Conservation (phyloP, 176 grass and related monocot genomes). For the Coix lacrymajobi region DNA sequence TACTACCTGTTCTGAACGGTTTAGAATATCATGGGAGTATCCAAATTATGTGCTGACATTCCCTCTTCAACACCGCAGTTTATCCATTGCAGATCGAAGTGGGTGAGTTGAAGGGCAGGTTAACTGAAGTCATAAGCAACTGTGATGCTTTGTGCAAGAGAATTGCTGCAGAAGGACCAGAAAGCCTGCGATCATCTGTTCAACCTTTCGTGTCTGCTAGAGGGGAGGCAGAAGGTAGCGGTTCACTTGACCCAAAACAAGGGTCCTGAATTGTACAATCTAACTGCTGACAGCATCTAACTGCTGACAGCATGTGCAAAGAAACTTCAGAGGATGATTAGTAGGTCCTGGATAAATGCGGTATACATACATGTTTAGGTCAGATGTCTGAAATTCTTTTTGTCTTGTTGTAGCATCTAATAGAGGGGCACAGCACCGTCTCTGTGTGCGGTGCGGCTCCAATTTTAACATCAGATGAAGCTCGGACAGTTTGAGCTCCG, state of each 20-base stretch:
- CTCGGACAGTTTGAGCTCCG: not conserved
- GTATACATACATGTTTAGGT: not conserved
- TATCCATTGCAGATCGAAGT: conserved; percentile 82
- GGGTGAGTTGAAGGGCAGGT: conserved; percentile 84
- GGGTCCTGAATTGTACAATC: conserved; percentile 7
- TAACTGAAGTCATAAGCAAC: conserved; percentile 88
- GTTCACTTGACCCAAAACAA: conserved; percentile 26
- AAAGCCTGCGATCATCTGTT: conserved; percentile 40
- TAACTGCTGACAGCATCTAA: not conserved
- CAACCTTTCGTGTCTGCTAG: conserved; percentile 31
- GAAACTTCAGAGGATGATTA: not conserved
- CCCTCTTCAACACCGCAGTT: conserved; percentile 29
- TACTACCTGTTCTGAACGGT: not conserved
- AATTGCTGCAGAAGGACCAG: conserved; percentile 59
- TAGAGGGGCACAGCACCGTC: not conserved
- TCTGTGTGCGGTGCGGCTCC: too few species aligned
- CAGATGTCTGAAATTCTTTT: not conserved
- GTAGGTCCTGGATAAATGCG: not conserved
- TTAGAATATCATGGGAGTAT: not conserved
- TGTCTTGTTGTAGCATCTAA: not conserved
- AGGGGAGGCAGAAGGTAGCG: conserved; percentile 17
- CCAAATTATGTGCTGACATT: conserved; percentile 1
- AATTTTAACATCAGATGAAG: not conserved
- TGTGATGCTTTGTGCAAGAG: conserved; percentile 82
- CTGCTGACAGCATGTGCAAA: not conserved